These are phyloP conservation scores for Passiflora organensis DNA, from an alignment of 345 rosid species.

Conservation along the genomic window DNA sequence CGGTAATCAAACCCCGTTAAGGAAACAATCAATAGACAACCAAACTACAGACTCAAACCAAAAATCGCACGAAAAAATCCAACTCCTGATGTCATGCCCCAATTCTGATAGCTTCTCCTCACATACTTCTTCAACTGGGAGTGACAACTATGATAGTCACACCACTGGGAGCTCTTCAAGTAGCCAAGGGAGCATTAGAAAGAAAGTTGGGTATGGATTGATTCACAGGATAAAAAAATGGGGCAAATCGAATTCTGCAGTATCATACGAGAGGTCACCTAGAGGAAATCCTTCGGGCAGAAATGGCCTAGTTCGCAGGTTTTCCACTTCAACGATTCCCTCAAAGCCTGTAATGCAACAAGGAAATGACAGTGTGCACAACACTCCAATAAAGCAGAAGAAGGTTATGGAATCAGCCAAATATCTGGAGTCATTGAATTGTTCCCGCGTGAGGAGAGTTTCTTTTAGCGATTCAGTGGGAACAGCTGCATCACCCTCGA, in stretches of 20 bases:
- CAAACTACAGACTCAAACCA: conserved; percentile 1
- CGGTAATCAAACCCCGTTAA: conserved; percentile 5
- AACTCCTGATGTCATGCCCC: not conserved
- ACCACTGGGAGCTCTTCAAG: conserved; percentile 17
- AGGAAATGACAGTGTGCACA: too few relatives aligned
- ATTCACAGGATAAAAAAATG: conserved; percentile 12
- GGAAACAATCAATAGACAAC: not conserved
- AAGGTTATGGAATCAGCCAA: too few relatives aligned
- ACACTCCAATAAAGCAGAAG: too few relatives aligned
- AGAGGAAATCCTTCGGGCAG: too few relatives aligned
- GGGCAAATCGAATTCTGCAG: conserved; percentile 20
- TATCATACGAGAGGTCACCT: not conserved
- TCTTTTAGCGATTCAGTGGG: too few relatives aligned
- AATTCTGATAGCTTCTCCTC: conserved; percentile 12
- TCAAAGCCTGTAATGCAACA: too few relatives aligned
- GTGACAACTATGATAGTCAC: conserved; percentile 7
- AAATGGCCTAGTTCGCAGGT: too few relatives aligned
- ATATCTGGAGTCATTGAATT: too few relatives aligned
- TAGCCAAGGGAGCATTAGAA: conserved; percentile 16
- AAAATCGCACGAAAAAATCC: conserved; percentile 2
- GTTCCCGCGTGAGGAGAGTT: too few relatives aligned
- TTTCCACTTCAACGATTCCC: too few relatives aligned
- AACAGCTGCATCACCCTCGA: too few relatives aligned
- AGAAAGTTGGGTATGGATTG: conserved; percentile 12
- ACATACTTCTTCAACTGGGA: conserved; percentile 12